Conservation (phyloP, 805 yeast genomes). For the Clavispora fructus region DNA sequence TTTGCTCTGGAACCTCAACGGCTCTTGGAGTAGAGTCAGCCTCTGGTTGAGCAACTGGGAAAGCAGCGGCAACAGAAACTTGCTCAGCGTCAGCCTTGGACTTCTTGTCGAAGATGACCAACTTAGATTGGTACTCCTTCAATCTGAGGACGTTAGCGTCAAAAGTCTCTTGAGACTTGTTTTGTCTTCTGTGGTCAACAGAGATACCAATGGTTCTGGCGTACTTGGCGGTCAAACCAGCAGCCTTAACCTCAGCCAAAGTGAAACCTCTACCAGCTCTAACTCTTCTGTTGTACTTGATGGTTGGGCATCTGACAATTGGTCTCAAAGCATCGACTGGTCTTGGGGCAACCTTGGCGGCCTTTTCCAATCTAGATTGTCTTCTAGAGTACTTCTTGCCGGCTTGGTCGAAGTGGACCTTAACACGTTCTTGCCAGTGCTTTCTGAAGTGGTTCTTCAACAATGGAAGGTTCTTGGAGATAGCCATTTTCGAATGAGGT, state of each 20-base stretch:
- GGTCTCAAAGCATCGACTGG: slow-evolving; percentile 97
- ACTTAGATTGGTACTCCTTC: slow-evolving; percentile 91
- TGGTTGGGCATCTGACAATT: slow-evolving; percentile 96
- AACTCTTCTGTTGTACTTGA: slow-evolving; percentile 98
- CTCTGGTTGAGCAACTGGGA: slow-evolving; percentile 86
- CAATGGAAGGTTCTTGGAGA: slow-evolving; percentile 97
- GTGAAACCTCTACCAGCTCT: slow-evolving; percentile 99
- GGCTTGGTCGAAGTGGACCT: slow-evolving; percentile 99
- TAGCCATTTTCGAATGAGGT: slow-evolving; percentile 55
- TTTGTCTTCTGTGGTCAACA: slow-evolving; percentile 99
- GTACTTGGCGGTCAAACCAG: slow-evolving; percentile 82
- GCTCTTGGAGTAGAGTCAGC: slow-evolving; percentile 81
- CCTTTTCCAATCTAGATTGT: slow-evolving; percentile 87
- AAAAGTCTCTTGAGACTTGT: slow-evolving; percentile 94
- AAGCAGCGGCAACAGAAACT: slow-evolving; percentile 64
- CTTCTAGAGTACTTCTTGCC: slow-evolving; percentile 99
- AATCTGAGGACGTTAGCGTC: slow-evolving; percentile 94
- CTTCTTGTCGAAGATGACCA: slow-evolving; percentile 94
- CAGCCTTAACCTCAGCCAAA: slow-evolving; percentile 96
- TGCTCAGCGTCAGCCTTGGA: slow-evolving; percentile 72
- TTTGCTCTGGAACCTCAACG: slow-evolving; percentile 63
- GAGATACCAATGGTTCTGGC: slow-evolving; percentile 99
- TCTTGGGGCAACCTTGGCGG: slow-evolving; percentile 94
- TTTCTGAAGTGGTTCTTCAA: slow-evolving; percentile 99
- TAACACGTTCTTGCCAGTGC: slow-evolving; percentile 99